Evolutionary conservation across 208 protist genomes (phyloP), one percentile per base, ranked within the genome.

Genomic region (Leishmania turanica): DNA sequence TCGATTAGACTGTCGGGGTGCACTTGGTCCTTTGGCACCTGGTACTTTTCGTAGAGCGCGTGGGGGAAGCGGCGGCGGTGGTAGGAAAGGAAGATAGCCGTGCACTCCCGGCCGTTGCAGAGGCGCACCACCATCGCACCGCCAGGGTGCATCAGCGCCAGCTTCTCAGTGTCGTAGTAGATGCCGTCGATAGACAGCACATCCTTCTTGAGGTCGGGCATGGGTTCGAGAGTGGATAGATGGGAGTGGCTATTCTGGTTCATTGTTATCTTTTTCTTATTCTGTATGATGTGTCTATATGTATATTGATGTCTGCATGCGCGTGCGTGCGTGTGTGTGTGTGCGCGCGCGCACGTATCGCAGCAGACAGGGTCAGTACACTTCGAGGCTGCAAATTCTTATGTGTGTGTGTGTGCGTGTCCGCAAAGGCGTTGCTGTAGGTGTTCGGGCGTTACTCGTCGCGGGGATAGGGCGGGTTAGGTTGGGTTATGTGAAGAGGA

Each of bases 61-160:
- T 96, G 92, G 0, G 92, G 92, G 81, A 96, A 96, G 72, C 88
- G 89, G 31, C 92, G 90, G 65, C 92, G 92, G 80, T 96, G 92
- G 77, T 93, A 94, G 72, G 84, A 93, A 56, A 93, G 66, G 75
- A 93, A 96, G 73, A 94, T 89, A 2, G 90, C 84, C 19, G 92
- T 94, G 86, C 87, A 85, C 75, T 96, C 92, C 1, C 83, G 83
- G n/a, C 89, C 88, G 75, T 96, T 96, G 73, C 86, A 91, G 83
- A 96, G 89, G 37, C 84, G 88, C 77, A 96, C 87, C 83, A 93
- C 89, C 88, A 92, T 92, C 64, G 86, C 71, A 3, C 92, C 92
- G 37, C 92, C 92, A 11, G 91, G 91, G 83, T 96, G 92, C 58
- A 90, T 84, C 37, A 64, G 42, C 3, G 92, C 90, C 58, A 96